Evolutionary conservation across 805 yeast genomes (phyloP), one percentile per base, ranked within the genome.

Genomic region (Starmerella gropengiesseri): DNA sequence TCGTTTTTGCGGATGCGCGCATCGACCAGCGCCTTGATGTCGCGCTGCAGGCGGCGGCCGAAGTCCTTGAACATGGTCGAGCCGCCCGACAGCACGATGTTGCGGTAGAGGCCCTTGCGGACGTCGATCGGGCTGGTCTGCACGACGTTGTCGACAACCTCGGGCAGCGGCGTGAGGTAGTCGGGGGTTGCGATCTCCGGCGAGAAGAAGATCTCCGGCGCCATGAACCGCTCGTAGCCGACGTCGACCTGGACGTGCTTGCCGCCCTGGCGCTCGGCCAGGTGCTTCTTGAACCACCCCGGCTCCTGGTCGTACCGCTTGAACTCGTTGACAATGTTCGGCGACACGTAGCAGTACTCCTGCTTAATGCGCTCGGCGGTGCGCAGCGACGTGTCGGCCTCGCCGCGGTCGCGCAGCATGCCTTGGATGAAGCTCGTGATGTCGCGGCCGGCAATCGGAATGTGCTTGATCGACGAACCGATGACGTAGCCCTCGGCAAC

Each of bases 401-500:
- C 99, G 54, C 95, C 95, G 64, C 99, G 79, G 61, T 91, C 99
- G 68, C 99, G 81, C 55, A 91, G 71, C 60, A 91, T 69, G 35
- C 84, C 77, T 68, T 91, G 99, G 52, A 91, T 86, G 61, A 91
- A 91, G 51, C 77, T 73, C 2, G 98, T 91, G 55, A 91, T 89
- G 61, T 91, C 98, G 65, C 98, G 78, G 56, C 99, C 99, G 0
- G 99, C 99, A 63, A 91, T 81, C 46, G 99, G 99, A 46, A 91
- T 85, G 62, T 91, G 89, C 60, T 91, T 91, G 61, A 91, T 91
- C 25, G 96, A 94, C 12, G 94, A 79, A 5, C 97, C 98, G 61
- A 91, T 91, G 26, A 91, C 98, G 60, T 91, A 91, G 46, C 99
- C 99, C 66, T 91, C 98, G 21, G 98, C 97, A 27, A 91, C 99